Evolutionary conservation across 1,139 yeast species (phyloP).

Genomic region (Pichia sorboxylosa): DNA sequence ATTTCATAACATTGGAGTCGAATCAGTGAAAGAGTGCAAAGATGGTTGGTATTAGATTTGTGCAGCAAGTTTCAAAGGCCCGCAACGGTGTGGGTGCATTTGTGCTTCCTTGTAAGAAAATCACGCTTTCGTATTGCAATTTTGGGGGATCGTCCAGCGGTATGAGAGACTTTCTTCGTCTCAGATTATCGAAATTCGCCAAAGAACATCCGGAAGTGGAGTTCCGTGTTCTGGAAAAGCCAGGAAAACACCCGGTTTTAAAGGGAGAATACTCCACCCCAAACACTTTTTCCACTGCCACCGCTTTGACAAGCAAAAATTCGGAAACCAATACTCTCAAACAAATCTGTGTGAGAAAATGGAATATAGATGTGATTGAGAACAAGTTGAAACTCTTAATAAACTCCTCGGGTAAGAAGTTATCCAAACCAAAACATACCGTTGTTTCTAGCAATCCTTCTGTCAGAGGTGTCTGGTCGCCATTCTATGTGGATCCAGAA

Average conservation of each 20-base stretch:
- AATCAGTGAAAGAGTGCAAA: neutral
- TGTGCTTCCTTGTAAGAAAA: conserved; percentile 60
- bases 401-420: conserved; percentile 48
- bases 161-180: conserved; percentile 53
- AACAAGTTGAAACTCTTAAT: conserved; percentile 43
- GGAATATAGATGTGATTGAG: conserved; percentile 40
- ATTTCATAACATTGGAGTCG: neutral
- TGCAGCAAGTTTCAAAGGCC: conserved; percentile 43
- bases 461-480: conserved; percentile 97
- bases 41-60: conserved; percentile 33
- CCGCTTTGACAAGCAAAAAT: no score
- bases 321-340: no score
- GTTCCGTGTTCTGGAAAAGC: conserved; percentile 54
- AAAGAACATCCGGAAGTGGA: conserved; percentile 50
- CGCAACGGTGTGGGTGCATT: conserved; percentile 79
- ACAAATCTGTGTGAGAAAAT: conserved; percentile 51
- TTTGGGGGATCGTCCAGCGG: conserved; percentile 95
- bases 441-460: conserved; percentile 73
- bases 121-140: conserved; percentile 72
- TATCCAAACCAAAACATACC: conserved; percentile 54
- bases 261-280: conserved; percentile 47
- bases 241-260: conserved; percentile 69
- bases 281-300: conserved; percentile 11
- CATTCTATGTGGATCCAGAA: conserved; percentile 67
- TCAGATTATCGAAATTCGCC: conserved; percentile 49